Evolutionary conservation across 1,284 basidiomycete genomes (phyloP).

Genomic region (Cryptococcus amylolentus): DNA sequence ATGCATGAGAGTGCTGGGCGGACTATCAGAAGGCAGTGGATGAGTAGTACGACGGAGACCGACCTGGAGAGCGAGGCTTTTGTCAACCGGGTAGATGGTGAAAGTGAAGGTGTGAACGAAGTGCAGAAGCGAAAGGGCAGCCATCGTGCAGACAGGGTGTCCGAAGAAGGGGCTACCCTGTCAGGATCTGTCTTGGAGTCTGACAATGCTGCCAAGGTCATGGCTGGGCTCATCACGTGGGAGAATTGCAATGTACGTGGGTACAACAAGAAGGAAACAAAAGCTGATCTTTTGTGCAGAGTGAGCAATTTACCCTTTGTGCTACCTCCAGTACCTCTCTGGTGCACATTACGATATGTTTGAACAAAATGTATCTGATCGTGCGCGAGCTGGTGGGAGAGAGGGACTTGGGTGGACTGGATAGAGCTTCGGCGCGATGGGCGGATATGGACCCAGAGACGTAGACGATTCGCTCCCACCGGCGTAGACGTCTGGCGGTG

Average conservation of each 20-base stretch:
- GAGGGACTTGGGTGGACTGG: constrained; percentile 38
- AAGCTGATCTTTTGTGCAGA: constrained; percentile 11
- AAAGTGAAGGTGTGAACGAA: neutral
- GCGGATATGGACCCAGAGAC: constrained; percentile 9
- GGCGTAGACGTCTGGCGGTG: neutral
- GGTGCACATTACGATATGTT: constrained; percentile 29
- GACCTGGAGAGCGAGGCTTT: neutral
- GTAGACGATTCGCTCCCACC: too few relatives aligned
- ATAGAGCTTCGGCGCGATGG: constrained; percentile 37
- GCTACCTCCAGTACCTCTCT: constrained; percentile 43
- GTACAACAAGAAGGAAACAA: neutral
- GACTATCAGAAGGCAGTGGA: neutral
- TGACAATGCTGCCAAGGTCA: constrained; percentile 6
- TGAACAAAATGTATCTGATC: constrained; percentile 38
- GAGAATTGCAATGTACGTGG: constrained; percentile 6
- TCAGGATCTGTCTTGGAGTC: constrained; percentile 2
- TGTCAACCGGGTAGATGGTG: neutral
- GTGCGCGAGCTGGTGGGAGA: constrained; percentile 42
- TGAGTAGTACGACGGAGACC: neutral
- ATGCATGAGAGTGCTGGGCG: constrained; percentile 21
- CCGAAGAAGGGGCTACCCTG: constrained; percentile 1
- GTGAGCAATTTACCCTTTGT: constrained; percentile 42
- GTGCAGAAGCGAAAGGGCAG: neutral
- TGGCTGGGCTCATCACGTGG: constrained; percentile 11
- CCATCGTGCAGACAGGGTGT: neutral